Percentiles rank a stretch among this genome's conserved stretches.
Evolutionary conservation across 768 basidiomycete genomes (phyloP).

Genomic region (Hericium erinaceus): DNA sequence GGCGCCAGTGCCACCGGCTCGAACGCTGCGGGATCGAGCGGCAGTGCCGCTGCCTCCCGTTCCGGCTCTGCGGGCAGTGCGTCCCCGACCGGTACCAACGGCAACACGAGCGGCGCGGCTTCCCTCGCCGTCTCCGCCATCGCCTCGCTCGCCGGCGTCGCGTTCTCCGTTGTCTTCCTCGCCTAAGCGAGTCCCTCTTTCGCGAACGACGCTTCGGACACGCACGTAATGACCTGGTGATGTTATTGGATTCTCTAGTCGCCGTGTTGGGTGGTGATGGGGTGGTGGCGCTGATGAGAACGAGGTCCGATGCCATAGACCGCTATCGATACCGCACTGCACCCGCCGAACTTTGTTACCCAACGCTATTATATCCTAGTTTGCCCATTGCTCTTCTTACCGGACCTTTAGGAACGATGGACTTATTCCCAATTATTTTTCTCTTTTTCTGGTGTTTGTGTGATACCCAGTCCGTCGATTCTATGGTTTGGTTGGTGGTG

Average conservation of each 20-base stretch:
- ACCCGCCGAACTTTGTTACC: not conserved
- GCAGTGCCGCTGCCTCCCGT: constrained; percentile 3
- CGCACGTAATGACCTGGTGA: not conserved
- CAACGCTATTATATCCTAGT: not conserved
- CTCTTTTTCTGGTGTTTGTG: too few species aligned
- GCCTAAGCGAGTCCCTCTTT: constrained; percentile 16
- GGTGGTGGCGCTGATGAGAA: not conserved
- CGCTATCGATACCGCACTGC: not conserved
- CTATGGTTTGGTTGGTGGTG: too few species aligned
- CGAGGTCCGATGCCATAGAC: not conserved
- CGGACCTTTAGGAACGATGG: not conserved
- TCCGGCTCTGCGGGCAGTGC: constrained; percentile 6
- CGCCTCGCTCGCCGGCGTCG: constrained; percentile 23
- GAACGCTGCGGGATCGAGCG: not conserved
- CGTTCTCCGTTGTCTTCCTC: constrained; percentile 27
- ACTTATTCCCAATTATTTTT: not conserved
- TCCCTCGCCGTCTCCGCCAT: constrained; percentile 11
- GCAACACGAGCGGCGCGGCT: constrained; percentile 1
- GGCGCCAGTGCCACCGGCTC: not conserved
- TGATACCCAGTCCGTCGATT: too few species aligned
- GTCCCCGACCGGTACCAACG: not conserved
- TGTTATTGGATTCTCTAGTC: not conserved
- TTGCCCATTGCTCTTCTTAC: not conserved
- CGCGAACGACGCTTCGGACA: not conserved
- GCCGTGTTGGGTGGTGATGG: not conserved